Conservation (phyloP, 495 filamentous ascomycete species). For the Hyaloscypha bicolor region DNA sequence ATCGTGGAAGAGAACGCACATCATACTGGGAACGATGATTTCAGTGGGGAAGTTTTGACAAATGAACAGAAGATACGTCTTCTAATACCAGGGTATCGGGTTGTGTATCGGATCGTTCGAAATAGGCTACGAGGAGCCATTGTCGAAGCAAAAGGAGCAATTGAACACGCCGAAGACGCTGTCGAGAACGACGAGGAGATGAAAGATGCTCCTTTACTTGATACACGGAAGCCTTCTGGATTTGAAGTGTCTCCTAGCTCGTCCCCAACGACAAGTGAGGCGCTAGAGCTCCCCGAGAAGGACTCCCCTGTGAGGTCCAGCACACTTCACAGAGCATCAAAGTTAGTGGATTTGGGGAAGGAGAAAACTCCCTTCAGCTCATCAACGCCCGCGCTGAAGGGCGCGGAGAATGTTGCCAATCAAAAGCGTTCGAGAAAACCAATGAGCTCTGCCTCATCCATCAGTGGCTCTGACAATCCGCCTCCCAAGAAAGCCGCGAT, state of each 20-base stretch:
- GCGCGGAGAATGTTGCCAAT: slow-evolving; percentile 37
- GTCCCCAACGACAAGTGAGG: slow-evolving; percentile 22
- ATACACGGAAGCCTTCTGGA: neutral
- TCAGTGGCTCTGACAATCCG: slow-evolving; percentile 31
- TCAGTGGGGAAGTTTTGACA: slow-evolving; percentile 7
- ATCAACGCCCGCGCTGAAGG: slow-evolving; percentile 10
- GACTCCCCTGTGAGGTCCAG: neutral
- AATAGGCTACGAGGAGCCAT: slow-evolving; percentile 41
- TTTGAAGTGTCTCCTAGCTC: slow-evolving; percentile 8
- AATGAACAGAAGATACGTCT: slow-evolving; percentile 22
- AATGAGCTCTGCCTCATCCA: slow-evolving; percentile 27
- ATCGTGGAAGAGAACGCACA: slow-evolving; percentile 57
- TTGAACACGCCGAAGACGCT: slow-evolving; percentile 30
- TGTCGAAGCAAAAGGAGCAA: slow-evolving; percentile 39
- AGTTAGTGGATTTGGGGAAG: neutral
- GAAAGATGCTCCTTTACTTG: neutral
- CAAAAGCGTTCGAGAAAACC: slow-evolving; percentile 42
- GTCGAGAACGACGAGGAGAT: slow-evolving; percentile 20
- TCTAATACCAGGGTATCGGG: slow-evolving; percentile 37
- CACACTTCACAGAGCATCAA: neutral
- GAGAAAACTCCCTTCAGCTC: slow-evolving; percentile 3
- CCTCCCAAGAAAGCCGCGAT: slow-evolving; percentile 33
- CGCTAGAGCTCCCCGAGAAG: slow-evolving; percentile 35
- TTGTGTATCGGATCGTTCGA: slow-evolving; percentile 47
- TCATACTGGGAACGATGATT: slow-evolving; percentile 16